Evolutionary conservation across 306 rosid species (phyloP), one percentile per base, ranked within the genome.

Genomic region (Sicyos edulis): DNA sequence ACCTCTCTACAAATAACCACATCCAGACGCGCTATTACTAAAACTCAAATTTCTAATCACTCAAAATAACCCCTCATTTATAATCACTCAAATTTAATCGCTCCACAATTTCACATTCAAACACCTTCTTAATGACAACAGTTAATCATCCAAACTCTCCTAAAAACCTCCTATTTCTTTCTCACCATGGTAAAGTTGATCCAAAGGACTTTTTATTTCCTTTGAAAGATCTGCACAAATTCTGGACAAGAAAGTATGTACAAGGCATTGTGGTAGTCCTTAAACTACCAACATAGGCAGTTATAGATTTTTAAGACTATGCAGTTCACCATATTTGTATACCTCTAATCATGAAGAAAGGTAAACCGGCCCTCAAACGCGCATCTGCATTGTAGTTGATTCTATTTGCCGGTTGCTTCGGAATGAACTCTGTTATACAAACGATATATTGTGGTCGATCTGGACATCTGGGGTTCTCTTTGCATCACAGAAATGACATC

Each of bases 391-490:
- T 45, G 21, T 44, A 2, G 71, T 20, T 54, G 5, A 17, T 65
- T 44, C 40, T 74, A 89, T 71, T 88, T 92, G 17, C 75, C 58
- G 0, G 77, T 67, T 29, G 80, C 40, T 57, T 84, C 86, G 2
- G 90, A 79, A 79, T 61, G 88, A 70, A 70, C 75, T 81, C 72
- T 88, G 74, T 90, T 92, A 29, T 83, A 85, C 80, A 88, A 77
- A 73, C 87, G 84, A 79, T 90, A 85, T 50, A 90, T 60, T 29
- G 84, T 81, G 53, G 93, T 79, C 40, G 96, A 88, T 78, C 82
- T 83, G 20, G 90, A 84, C 98, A 92, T 90, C 75, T 88, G 96
- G 32, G 96, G 96, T 77, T 92, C 98, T 81, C 96, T 90, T 84
- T 88, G 96, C 72, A 92, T 86, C 56, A 82, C 96, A 22, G 91